Evolutionary conservation across 23 red algal genomes (phyloP), one percentile per base, ranked within the genome.

Genomic region (Cyanidium caldarium): DNA sequence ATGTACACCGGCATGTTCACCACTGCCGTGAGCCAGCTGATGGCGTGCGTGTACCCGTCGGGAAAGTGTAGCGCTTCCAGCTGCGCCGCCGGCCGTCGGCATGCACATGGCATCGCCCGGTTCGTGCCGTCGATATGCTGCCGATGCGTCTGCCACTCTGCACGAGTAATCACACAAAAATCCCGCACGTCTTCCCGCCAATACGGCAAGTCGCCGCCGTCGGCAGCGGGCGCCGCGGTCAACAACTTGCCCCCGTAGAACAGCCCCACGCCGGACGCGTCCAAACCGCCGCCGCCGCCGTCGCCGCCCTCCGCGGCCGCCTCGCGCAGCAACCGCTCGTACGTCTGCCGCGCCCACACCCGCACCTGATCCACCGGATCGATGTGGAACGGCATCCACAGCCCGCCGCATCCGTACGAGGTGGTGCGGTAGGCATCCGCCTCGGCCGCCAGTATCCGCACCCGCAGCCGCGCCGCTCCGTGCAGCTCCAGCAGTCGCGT

Each of bases 351-450:
- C 21, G 80, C 75, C 86, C 86, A 92, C 34, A 68, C 17, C 26
- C 80, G 65, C 0, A 79, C 73, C 5, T 77, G 46, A 30, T 83
- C 72, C 21, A 69, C 37, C 13, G 79, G 79, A 41, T 84, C 80
- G 43, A 83, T 42, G 30, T 72, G 39, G 39, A 84, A 79, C 0
- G 86, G 86, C 86, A 84, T 79, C 86, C 86, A 92, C 26, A 84
- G 76, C 28, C 86, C 86, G 34, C 79, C 86, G 0, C 77, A 92
- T 25, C 86, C 86, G 21, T 46, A 72, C 16, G 69, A 77, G 3
- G 79, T 80, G 39, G 51, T 61, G n/a, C 31, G 13, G 7, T 21
- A 5, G n/a, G 21, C 10, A 28, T 61, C n/a, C 5, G 51, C 21
- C 23, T 10, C n/a, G 51, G 19, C 51, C 3, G n/a, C 51, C 7